Evolutionary conservation across 768 basidiomycete species (phyloP).

Genomic region (Tricholomella constricta): DNA sequence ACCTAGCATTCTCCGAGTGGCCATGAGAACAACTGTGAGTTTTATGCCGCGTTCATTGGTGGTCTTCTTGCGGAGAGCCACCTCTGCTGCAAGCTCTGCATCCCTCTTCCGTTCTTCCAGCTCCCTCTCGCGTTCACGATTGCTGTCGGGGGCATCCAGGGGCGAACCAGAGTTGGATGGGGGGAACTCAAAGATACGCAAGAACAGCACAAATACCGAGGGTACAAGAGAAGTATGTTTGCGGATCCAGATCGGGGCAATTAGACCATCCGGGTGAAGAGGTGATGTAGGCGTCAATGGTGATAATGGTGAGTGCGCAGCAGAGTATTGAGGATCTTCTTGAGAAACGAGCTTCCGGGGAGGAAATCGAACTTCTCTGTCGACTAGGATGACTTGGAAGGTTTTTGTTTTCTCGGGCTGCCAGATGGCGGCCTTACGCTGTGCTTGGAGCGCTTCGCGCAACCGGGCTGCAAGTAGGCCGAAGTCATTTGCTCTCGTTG

Average conservation of each 20-base stretch:
- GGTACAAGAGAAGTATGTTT: slow-evolving; percentile 94
- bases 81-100: slow-evolving; percentile 74
- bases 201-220: slow-evolving; percentile 90
- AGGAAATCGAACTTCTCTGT: slow-evolving; percentile 83
- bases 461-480: slow-evolving; percentile 57
- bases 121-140: slow-evolving; percentile 57
- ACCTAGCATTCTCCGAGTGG: slow-evolving; percentile 89
- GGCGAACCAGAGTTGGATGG: slow-evolving; percentile 46
- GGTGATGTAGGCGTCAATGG: slow-evolving; percentile 89
- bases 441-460: slow-evolving; percentile 65
- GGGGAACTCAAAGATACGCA: slow-evolving; percentile 75
- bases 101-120: slow-evolving; percentile 76
- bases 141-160: slow-evolving; percentile 53
- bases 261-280: slow-evolving; percentile 90
- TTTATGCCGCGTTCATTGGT: slow-evolving; percentile 89
- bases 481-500: slow-evolving; percentile 59
- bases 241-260: slow-evolving; percentile 97
- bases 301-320: slow-evolving; percentile 88
- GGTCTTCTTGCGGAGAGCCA: slow-evolving; percentile 76
- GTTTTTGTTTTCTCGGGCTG: slow-evolving; percentile 68
- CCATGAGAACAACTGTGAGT: slow-evolving; percentile 90
- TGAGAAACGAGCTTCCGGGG: slow-evolving; percentile 74
- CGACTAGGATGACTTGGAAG: slow-evolving; percentile 85
- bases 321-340: slow-evolving; percentile 56
- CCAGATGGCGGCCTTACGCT: slow-evolving; percentile 70